phyloP scores from a whole-genome alignment of 768 basidiomycete species.

The Hypholoma sublateritium region DNA sequence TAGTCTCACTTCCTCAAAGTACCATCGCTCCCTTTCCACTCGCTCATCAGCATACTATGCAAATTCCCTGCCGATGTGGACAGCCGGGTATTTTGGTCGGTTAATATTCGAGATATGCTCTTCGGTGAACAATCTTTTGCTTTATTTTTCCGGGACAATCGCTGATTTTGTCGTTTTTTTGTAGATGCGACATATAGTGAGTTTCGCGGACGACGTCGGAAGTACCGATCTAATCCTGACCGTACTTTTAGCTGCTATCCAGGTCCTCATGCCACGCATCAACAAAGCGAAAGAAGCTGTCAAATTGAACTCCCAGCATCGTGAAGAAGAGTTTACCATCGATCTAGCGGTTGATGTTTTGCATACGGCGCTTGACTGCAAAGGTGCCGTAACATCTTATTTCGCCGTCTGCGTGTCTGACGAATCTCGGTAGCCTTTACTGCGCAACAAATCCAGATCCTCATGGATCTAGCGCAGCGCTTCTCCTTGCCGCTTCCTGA shows the following conservation, averaged over 20 bases:
- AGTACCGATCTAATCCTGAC: slow-evolving; percentile 4
- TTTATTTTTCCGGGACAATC: background rate
- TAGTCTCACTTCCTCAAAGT: slow-evolving; percentile 89
- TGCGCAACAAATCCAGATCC: slow-evolving; percentile 50
- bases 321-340: slow-evolving; percentile 36
- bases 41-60: slow-evolving; percentile 68
- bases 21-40: slow-evolving; percentile 78
- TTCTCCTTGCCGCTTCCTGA: slow-evolving; percentile 19
- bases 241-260: slow-evolving; percentile 45
- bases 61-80: slow-evolving; percentile 81
- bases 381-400: slow-evolving; percentile 38
- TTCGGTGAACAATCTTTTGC: slow-evolving; percentile 49
- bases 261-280: slow-evolving; percentile 55
- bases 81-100: slow-evolving; percentile 75
- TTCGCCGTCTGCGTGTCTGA: background rate
- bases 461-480: slow-evolving; percentile 42
- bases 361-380: slow-evolving; percentile 52
- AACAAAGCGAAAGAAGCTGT: slow-evolving; percentile 28
- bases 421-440: slow-evolving; percentile 55
- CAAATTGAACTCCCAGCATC: slow-evolving; percentile 15
- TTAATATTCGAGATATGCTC: slow-evolving; percentile 57
- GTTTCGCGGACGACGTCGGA: slow-evolving; percentile 3
- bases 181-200: slow-evolving; percentile 40
- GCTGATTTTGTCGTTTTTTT: slow-evolving; percentile 7
- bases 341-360: slow-evolving; percentile 44